Evolutionary conservation across 805 yeast species (phyloP), one percentile per base, ranked within the genome.

Genomic region (Saturnispora serradocipensis): DNA sequence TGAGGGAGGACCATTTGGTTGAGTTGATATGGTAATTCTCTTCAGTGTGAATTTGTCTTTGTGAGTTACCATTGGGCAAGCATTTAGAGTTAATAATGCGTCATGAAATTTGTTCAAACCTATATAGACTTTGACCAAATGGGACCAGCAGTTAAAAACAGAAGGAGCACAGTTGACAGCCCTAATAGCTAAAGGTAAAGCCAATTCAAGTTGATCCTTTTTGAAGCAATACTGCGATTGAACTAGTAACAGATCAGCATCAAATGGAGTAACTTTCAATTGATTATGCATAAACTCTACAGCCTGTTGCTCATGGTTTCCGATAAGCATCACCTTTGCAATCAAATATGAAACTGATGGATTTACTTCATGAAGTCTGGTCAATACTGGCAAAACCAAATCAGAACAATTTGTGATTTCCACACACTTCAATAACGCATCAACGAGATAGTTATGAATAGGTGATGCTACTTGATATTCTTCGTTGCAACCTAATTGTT

Each of bases 41-140:
- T 76, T 79, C 58, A 84, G 72, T 22, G 74, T 71, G 62, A 72
- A 85, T 55, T 77, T 77, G 58, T 86, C 93, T 61, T 80, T 82
- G 60, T 81, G 80, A 10, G 85, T 78, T 50, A 82, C 82, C 88
- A 86, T 84, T 24, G 95, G 95, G 61, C 90, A 84, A 15, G 91
- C 81, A 60, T 86, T 86, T 57, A 86, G 71, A 1, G 89, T 78
- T 52, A 85, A 67, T 49, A 86, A 70, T 1, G 93, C 86, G 58
- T 83, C 77, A 62, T 85, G 90, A 62, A 80, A 78, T 64, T 84
- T 83, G 27, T 80, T 81, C 48, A 78, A 62, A 44, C 75, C 74
- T 39, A 85, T 78, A 64, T 86, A 85, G 1, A 80, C 76, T 58
- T 75, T 74, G 8, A 85, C 86, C 53, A 86, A 66, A 52, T 78